Base-by-base conservation (phyloP, 768 basidiomycete genomes). In the Suillus cothurnatus region DNA sequence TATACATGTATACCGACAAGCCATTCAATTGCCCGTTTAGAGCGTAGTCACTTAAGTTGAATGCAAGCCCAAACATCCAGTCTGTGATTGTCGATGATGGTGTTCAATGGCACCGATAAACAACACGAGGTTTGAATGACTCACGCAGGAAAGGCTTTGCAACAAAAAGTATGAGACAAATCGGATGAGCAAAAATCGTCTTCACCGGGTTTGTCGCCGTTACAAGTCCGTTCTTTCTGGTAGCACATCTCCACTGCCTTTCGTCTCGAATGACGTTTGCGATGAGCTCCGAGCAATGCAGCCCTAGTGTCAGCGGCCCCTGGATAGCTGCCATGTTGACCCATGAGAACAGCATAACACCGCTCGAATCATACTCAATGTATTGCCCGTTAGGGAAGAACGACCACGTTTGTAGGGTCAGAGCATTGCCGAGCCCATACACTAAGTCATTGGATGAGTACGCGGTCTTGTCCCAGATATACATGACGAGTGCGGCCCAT, bases 41-140 rank as follows among this genome's bases (percentile, higher is more conserved):
- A 34, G 72, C 72, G 2, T 57, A 66, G 38, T 69, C 67, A 0
- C 63, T 58, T 39, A 71, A 66, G 62, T 56, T 66, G 39, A 77
- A 68, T 5, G 73, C 70, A 34, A 76, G 71, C 8, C 74, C 74
- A 43, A 77, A 71, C 75, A 77, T 76, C 76, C 74, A 74, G 56
- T 76, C 74, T 76, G 52, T 9, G 23, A 38, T 38, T 0, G 8
- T 58, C 9, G 26, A n/a, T 28, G 12, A 38, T 11, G 50, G 63
- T n/a, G 63, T 36, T 45, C 9, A 58, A 34, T 19, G 34, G 47
- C 26, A 41, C 21, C 11, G 15, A 26, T n/a, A 39, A 36, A 36
- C 8, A n/a, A 23, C 4, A n/a, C 1, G 5, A 36, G 36, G 12
- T 4, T 17, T 9, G 56, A 28, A 38, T 28, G 19, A 69, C 74